Evolutionary conservation across 306 rosid species (phyloP).

Genomic region (Cucurbita pepo): DNA sequence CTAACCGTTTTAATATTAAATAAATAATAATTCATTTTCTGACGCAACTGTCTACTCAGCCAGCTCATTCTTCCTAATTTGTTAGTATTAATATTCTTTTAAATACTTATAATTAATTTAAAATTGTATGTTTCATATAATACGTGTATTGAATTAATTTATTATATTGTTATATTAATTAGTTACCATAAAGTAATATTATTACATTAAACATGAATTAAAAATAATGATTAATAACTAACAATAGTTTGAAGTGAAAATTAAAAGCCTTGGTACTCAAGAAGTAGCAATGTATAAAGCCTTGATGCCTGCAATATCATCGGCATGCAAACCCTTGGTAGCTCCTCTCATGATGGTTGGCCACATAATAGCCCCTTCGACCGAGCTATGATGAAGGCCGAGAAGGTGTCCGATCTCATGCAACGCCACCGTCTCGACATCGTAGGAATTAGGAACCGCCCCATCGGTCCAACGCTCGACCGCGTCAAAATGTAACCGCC

Average conservation of each 20-base stretch:
- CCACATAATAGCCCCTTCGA: background rate
- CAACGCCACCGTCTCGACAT: background rate
- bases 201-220: no score
- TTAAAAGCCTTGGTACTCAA: background rate
- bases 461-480: slow-evolving; percentile 3
- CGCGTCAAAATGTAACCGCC: background rate
- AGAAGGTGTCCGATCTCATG: background rate
- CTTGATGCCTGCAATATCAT: background rate
- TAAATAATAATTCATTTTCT: no score
- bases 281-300: background rate
- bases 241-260: no score
- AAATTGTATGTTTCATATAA: no score
- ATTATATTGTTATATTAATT: no score
- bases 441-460: background rate
- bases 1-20: no score
- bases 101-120: no score
- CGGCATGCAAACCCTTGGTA: background rate
- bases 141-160: no score
- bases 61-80: no score
- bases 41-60: background rate
- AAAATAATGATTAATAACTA: no score
- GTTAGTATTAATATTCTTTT: no score
- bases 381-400: background rate
- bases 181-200: no score
- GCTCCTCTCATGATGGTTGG: background rate